phyloP scores from a whole-genome alignment of 2,329 filamentous ascomycete species.

The Volutella citrinella region DNA sequence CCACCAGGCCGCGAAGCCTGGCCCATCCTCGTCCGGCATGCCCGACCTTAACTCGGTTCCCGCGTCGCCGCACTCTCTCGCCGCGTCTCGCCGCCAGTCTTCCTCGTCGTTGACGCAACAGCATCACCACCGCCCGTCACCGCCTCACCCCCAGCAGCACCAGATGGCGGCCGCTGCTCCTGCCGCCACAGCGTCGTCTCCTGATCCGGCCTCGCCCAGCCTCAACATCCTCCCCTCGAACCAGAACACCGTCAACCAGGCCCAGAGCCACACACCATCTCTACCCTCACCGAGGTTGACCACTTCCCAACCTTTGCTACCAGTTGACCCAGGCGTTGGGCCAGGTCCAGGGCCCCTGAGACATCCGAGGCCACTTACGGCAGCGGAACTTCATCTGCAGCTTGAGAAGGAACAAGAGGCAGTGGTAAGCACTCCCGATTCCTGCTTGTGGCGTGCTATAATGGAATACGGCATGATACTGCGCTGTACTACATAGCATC shows the following conservation, averaged over 20 bases:
- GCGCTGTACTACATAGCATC: too few relatives aligned
- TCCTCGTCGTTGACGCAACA: too few relatives aligned
- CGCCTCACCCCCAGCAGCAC: too few relatives aligned
- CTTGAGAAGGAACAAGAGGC: conserved; percentile 95
- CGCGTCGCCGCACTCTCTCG: conserved; percentile 45
- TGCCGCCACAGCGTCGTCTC: conserved; percentile 24
- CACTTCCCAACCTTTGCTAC: conserved; percentile 27
- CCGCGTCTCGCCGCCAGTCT: conserved; percentile 43
- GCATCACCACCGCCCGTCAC: too few relatives aligned
- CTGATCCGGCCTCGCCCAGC: conserved; percentile 38
- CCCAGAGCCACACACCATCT: conserved; percentile 31
- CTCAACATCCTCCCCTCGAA: conserved; percentile 58
- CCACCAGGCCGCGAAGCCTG: too few relatives aligned
- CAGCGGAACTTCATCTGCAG: conserved; percentile 83
- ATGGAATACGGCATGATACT: too few relatives aligned
- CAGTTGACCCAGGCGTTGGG: conserved; percentile 42
- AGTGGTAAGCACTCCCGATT: conserved; percentile 56
- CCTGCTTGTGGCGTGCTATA: background rate
- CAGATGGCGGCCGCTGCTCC: conserved; percentile 33
- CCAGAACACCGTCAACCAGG: conserved; percentile 46
- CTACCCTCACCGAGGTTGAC: conserved; percentile 26
- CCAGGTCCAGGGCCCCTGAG: conserved; percentile 70
- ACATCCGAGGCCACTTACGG: conserved; percentile 83
- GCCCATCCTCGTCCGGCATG: too few relatives aligned
- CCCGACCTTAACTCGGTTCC: conserved; percentile 57